A percentile compares a stretch with the other conserved stretches of the same genome.
These are phyloP conservation scores for Astrocystis sublimbata DNA, from an alignment of 495 filamentous ascomycete species.

Conservation along the genomic window DNA sequence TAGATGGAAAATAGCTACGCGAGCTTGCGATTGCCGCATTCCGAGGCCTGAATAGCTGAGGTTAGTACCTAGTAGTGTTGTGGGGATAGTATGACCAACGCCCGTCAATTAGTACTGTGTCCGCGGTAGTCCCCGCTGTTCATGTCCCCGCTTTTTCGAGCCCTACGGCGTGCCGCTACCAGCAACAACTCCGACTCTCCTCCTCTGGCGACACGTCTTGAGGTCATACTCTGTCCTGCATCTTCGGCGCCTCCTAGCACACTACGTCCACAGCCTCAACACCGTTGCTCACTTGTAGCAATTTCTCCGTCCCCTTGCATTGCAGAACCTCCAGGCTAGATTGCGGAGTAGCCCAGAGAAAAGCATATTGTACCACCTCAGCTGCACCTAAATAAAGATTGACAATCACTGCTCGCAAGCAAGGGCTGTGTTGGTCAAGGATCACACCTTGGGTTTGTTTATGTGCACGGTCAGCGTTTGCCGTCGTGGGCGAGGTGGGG, in stretches of 20 bases:
- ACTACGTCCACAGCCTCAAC: conserved; percentile 15
- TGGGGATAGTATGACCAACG: no score
- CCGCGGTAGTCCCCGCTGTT: no score
- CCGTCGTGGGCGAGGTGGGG: no score
- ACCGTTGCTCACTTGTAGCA: conserved; percentile 11
- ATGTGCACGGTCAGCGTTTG: conserved; percentile 6
- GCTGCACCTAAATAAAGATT: no score
- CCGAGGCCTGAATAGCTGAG: no score
- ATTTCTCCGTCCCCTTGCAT: conserved; percentile 17
- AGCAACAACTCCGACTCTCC: not conserved
- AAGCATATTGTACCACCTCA: no score
- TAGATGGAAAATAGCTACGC: no score
- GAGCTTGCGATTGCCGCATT: not conserved
- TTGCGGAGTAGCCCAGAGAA: not conserved
- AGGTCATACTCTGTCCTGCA: conserved; percentile 8
- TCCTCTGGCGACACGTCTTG: not conserved
- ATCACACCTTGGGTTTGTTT: not conserved
- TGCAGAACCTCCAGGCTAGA: no score
- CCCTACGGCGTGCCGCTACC: conserved; percentile 4
- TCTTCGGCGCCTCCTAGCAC: conserved; percentile 2
- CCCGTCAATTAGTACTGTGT: no score
- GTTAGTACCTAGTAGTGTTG: no score
- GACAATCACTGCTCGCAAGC: not conserved
- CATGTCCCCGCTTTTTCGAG: conserved; percentile 13
- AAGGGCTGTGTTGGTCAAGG: not conserved